Evolutionary conservation across 768 basidiomycete species (phyloP), one percentile per base, ranked within the genome.

Genomic region (Rhizopogon vulgaris): DNA sequence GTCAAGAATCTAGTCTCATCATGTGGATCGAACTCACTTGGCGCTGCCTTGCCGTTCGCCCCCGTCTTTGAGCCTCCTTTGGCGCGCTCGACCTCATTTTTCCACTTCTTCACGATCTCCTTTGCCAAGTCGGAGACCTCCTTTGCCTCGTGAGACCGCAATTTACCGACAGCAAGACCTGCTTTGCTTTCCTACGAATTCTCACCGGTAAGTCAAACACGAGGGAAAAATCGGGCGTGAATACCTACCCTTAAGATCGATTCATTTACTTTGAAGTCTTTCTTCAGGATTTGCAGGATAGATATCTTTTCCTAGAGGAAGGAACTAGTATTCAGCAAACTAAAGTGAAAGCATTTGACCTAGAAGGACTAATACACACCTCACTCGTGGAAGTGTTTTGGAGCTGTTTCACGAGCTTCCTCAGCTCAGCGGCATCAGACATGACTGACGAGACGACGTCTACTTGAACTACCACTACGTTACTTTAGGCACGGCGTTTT

Each of bases 51-150:
- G 48, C 62, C 47, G 25, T 60, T 56, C 59, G 48, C 15, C 18
- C 14, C 45, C 28, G 48, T 32, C 48, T 62, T 66, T 4, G 54
- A 43, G 5, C 55, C 64, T 6, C 71, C 68, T 53, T 82, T 81
- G 0, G 78, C 79, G 60, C 82, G 83, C 53, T 93, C 91, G 32
- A 95, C 94, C 54, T 86, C 85, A 28, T 72, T 78, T 70, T 94
- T 94, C 93, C 93, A 96, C 62, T 85, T 87, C 69, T 84, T 90
- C 45, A 96, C 94, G 41, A 94, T 74, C 58, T 92, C 91, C 68
- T 94, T 95, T 15, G 94, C 90, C 6, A 89, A 72, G 57, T 90
- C 87, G 7, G 90, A 67, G 8, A 96, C 83, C 10, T 83, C 78
- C 61, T 86, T 89, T 11, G 78, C 72, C 1, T 78, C 71, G 67